Base-by-base conservation (phyloP, 2,329 filamentous ascomycete genomes). In the Aspergillus sp. region DNA sequence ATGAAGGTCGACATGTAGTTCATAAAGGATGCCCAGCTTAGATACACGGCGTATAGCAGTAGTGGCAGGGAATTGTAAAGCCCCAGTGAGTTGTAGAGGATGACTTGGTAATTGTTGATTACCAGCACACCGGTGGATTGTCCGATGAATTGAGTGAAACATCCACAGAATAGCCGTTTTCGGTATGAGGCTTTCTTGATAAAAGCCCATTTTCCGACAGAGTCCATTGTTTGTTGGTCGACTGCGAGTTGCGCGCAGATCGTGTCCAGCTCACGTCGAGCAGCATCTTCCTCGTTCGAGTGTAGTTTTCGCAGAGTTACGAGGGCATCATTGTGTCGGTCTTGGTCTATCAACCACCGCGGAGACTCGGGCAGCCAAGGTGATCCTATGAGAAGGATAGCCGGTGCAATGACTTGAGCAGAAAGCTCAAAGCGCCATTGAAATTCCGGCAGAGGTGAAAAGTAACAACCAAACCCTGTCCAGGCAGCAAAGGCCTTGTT, bases 361-460 rank as follows among this genome's bases (percentile, higher is more conserved):
- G 71, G 71, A 10, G 68, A 71, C 42, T 63, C 68, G 1, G 66
- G 68, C 7, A 75, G 59, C 51, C 60, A 66, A 7, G 57, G 58
- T 32, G 59, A 66, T 11, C 66, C 66, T 10, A 58, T 53, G 0
- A 73, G 59, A 4, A 74, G 60, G 8, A 71, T 53, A 5, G 72
- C 42, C 0, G 71, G 62, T n/a, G 67, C 67, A 3, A 65, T 54
- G 29, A 58, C 63, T 49, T 74, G 71, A 38, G 74, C 65, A 0
- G 71, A 69, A 3, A 75, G 58, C 1, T 69, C 68, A 42, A 72
- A 71, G 9, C 70, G 59, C 74, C 75, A 78, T 6, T n/a, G n/a
- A n/a, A n/a, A n/a, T n/a, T n/a, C n/a, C n/a, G n/a, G n/a, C n/a
- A n/a, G n/a, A n/a, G n/a, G n/a, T n/a, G n/a, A n/a, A n/a, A n/a